Evolutionary conservation across 441 rosid genomes (phyloP).

Genomic region (Bocquillonia castaneifolia): DNA sequence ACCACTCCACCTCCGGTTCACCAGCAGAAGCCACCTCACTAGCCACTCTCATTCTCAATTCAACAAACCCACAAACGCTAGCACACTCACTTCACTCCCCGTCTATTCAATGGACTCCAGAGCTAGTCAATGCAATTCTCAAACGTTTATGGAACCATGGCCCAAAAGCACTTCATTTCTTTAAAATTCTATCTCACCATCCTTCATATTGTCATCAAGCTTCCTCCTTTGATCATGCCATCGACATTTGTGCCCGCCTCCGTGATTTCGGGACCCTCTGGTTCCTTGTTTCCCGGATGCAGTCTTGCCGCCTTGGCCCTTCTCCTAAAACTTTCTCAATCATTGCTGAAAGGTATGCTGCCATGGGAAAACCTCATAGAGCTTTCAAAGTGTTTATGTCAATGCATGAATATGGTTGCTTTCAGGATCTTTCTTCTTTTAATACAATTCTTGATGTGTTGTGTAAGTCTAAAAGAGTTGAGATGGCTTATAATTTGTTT

Average conservation of each 20-base stretch:
- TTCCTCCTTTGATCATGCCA: conserved; percentile 82
- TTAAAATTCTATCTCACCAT: conserved; percentile 49
- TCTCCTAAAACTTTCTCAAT: conserved; percentile 63
- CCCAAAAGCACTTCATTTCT: conserved; percentile 77
- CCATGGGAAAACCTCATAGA: conserved; percentile 67
- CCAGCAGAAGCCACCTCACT: conserved; percentile 28
- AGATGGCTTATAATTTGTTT: conserved; percentile 68
- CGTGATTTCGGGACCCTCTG: conserved; percentile 48
- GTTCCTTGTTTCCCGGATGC: conserved; percentile 65
- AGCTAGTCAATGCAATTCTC: conserved; percentile 56
- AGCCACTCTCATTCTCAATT: conserved; percentile 40
- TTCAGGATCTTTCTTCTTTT: conserved; percentile 64
- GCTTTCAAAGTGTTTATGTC: conserved; percentile 65
- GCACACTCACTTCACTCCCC: conserved; percentile 41
- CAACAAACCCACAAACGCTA: conserved; percentile 33
- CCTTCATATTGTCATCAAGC: conserved; percentile 45
- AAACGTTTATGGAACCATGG: conserved; percentile 87
- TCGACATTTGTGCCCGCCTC: conserved; percentile 81
- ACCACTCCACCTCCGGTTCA: conserved; percentile 15
- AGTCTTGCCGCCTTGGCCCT: conserved; percentile 59
- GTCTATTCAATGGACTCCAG: conserved; percentile 51
- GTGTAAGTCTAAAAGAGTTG: conserved; percentile 66
- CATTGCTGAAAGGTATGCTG: conserved; percentile 66
- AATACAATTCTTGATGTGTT: conserved; percentile 76
- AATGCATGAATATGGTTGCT: conserved; percentile 76